These are phyloP conservation scores for Suhomyces maxii DNA, from an alignment of 1,139 yeast genomes.

Conservation along the genomic window DNA sequence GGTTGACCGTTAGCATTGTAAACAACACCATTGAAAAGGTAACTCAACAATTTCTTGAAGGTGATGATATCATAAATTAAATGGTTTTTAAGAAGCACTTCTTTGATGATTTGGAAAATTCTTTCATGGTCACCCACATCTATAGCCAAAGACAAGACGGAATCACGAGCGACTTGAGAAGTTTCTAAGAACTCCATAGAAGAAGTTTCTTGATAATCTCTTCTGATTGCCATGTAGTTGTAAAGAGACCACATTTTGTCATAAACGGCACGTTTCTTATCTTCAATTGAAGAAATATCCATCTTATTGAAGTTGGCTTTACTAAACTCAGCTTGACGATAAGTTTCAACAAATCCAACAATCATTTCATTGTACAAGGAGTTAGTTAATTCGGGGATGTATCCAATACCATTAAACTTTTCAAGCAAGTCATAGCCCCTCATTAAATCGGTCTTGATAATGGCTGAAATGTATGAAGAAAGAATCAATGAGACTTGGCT, in stretches of 20 bases:
- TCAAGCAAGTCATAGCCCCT: conserved; percentile 29
- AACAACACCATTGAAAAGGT: conserved; percentile 33
- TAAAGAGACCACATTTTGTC: conserved; percentile 35
- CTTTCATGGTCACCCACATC: conserved; percentile 39
- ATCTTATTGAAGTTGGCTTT: conserved; percentile 1
- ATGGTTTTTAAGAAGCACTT: conserved; percentile 36
- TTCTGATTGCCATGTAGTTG: conserved; percentile 37
- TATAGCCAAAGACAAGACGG: conserved; percentile 32
- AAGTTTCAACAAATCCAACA: conserved; percentile 23
- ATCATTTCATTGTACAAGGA: conserved; percentile 35
- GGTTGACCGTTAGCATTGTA: conserved; percentile 21
- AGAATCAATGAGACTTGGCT: conserved; percentile 30
- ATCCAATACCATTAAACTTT: conserved; percentile 33
- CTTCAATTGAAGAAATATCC: not conserved
- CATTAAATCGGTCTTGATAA: conserved; percentile 22
- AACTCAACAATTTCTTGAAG: conserved; percentile 33
- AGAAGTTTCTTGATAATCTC: conserved; percentile 30
- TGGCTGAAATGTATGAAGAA: conserved; percentile 32
- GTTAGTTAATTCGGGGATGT: conserved; percentile 41
- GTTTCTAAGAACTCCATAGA: conserved; percentile 5
- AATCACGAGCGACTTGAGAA: conserved; percentile 27
- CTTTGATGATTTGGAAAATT: conserved; percentile 40
- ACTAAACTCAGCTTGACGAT: conserved; percentile 17
- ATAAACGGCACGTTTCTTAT: conserved; percentile 11
- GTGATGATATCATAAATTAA: conserved; percentile 30